Evolutionary conservation across 192 early-diverging fungal species (phyloP).

Genomic region (Spizellomyces sp.): DNA sequence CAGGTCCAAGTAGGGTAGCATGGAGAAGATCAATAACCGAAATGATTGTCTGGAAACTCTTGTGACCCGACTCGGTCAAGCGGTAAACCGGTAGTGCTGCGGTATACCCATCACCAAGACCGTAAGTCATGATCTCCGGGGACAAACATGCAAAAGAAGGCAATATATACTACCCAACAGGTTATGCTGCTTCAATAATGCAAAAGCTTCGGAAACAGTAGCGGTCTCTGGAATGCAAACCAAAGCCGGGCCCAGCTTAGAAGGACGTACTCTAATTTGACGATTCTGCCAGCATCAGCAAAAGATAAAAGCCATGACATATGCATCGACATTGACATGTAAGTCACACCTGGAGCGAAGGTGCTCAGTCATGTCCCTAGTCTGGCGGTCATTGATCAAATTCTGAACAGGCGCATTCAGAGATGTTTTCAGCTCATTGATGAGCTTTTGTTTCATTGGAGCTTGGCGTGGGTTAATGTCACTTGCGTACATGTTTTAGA

Average conservation of each 20-base stretch:
- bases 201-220: not conserved
- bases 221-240: not conserved
- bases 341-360: not conserved
- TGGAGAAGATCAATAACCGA: slow-evolving; percentile 1
- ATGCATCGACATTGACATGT: too few species aligned
- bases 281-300: not conserved
- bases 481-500: too few species aligned
- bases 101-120: not conserved
- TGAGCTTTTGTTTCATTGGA: too few species aligned
- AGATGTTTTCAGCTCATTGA: not conserved
- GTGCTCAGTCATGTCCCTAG: not conserved
- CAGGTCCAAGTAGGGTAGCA: not conserved
- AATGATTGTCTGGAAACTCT: not conserved
- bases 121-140: not conserved
- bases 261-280: not conserved
- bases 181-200: not conserved
- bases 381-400: not conserved
- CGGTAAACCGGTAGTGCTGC: not conserved
- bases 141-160: not conserved
- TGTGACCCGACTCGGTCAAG: not conserved
- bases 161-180: not conserved
- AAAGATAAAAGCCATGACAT: too few species aligned
- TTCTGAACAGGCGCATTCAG: not conserved
- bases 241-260: not conserved
- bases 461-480: too few species aligned